These are phyloP conservation scores for Zygnema circumcarinatum DNA, from an alignment of 139 green algal genomes.

Conservation along the genomic window DNA sequence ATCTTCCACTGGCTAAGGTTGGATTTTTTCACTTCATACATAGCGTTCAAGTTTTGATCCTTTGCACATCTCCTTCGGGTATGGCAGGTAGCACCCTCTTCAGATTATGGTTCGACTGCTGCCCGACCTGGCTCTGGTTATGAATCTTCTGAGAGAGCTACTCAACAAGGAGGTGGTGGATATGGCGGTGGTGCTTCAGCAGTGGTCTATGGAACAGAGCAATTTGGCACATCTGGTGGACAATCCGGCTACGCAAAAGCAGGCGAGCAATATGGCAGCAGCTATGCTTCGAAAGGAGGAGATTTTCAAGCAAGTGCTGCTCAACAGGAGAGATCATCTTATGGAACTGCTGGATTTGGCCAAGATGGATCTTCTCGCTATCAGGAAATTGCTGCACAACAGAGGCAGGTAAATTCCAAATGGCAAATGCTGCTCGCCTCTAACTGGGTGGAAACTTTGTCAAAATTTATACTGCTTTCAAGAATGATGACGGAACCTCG, in stretches of 20 bases:
- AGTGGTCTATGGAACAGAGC: neutral
- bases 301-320: neutral
- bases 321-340: neutral
- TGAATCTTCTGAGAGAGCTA: neutral
- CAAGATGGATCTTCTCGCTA: neutral
- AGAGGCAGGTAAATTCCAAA: too few relatives aligned
- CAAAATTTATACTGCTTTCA: too few relatives aligned
- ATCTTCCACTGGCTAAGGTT: too few relatives aligned
- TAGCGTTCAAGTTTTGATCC: too few relatives aligned
- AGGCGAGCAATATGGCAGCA: neutral
- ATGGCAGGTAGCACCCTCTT: neutral
- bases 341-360: neutral
- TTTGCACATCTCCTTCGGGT: too few relatives aligned
- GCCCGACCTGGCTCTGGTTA: neutral
- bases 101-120: neutral
- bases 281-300: neutral
- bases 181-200: neutral
- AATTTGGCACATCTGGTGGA: neutral
- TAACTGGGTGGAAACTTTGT: too few relatives aligned
- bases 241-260: neutral
- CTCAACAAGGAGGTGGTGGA: neutral
- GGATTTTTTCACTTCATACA: too few relatives aligned
- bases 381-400: neutral
- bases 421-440: too few relatives aligned
- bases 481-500: too few relatives aligned